Conservation (phyloP, 2,329 filamentous ascomycete genomes). For the Aspergillus viridinutans region DNA sequence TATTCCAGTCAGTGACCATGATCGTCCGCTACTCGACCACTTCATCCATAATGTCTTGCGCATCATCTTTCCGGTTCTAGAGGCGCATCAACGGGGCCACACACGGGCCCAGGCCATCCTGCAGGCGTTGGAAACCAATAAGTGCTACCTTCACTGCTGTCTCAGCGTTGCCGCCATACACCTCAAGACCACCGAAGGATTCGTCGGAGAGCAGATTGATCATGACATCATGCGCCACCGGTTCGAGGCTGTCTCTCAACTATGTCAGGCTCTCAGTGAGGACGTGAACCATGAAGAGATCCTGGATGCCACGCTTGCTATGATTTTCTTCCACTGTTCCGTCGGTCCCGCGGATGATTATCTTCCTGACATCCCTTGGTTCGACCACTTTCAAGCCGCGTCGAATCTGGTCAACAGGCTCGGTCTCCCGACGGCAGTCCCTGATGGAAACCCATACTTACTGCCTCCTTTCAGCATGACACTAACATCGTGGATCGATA, state of each 20-base stretch:
- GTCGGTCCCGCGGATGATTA: slow-evolving; percentile 82
- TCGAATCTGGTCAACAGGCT: slow-evolving; percentile 81
- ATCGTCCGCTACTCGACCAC: slow-evolving; percentile 82
- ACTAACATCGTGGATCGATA: slow-evolving; percentile 85
- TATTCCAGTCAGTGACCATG: slow-evolving; percentile 80
- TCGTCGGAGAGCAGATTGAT: slow-evolving; percentile 71
- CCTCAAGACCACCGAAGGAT: slow-evolving; percentile 70
- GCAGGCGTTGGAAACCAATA: slow-evolving; percentile 84
- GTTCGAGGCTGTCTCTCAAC: slow-evolving; percentile 77
- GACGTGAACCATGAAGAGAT: slow-evolving; percentile 84
- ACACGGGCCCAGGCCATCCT: slow-evolving; percentile 78
- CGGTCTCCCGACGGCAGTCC: slow-evolving; percentile 66
- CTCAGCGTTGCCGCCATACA: slow-evolving; percentile 90
- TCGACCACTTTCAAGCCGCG: slow-evolving; percentile 92
- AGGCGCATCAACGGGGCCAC: slow-evolving; percentile 81
- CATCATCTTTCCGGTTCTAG: slow-evolving; percentile 85
- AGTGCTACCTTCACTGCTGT: slow-evolving; percentile 91
- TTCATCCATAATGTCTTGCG: slow-evolving; percentile 85
- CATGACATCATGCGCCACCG: slow-evolving; percentile 90
- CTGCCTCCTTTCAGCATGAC: slow-evolving; percentile 93
- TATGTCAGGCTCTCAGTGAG: slow-evolving; percentile 74
- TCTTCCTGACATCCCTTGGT: slow-evolving; percentile 90
- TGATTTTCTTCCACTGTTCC: slow-evolving; percentile 95
- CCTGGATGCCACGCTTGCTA: slow-evolving; percentile 84
- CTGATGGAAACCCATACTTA: slow-evolving; percentile 54